A percentile compares a stretch with the other conserved stretches of the same genome.
phyloP scores from a whole-genome alignment of 345 rosid genomes.

The Theobroma cacao region DNA sequence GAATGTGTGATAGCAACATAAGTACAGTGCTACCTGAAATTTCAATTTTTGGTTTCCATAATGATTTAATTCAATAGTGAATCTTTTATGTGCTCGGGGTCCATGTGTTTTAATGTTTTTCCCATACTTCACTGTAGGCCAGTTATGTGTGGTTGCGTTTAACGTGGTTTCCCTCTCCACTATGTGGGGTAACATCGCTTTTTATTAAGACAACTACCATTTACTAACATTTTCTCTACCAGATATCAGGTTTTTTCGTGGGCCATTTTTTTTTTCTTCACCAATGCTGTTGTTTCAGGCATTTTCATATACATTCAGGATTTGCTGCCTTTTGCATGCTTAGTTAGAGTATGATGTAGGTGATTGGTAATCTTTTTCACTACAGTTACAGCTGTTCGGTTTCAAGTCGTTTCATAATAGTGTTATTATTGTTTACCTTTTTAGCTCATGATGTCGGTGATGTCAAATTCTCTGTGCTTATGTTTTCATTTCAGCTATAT shows the following conservation, averaged over 20 bases:
- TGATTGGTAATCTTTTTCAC: background rate
- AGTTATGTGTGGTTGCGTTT: background rate
- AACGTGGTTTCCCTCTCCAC: background rate
- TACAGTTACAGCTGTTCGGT: background rate
- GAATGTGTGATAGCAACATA: background rate
- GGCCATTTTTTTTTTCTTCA: background rate
- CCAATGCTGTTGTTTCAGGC: background rate
- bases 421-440: background rate
- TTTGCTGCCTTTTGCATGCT: background rate
- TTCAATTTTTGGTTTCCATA: background rate
- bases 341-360: background rate
- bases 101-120: background rate
- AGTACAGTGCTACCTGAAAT: background rate
- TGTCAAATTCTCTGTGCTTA: background rate
- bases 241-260: background rate
- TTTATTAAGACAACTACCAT: background rate
- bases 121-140: background rate
- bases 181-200: background rate
- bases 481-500: background rate
- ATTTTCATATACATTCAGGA: background rate
- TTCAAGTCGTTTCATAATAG: background rate
- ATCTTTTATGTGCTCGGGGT: background rate
- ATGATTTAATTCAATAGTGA: background rate
- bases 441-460: background rate
- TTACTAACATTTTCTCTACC: slow-evolving; percentile 3